These are phyloP conservation scores for Besnoitia besnoiti DNA, from an alignment of 169 alveolate genomes.

Conservation along the genomic window DNA sequence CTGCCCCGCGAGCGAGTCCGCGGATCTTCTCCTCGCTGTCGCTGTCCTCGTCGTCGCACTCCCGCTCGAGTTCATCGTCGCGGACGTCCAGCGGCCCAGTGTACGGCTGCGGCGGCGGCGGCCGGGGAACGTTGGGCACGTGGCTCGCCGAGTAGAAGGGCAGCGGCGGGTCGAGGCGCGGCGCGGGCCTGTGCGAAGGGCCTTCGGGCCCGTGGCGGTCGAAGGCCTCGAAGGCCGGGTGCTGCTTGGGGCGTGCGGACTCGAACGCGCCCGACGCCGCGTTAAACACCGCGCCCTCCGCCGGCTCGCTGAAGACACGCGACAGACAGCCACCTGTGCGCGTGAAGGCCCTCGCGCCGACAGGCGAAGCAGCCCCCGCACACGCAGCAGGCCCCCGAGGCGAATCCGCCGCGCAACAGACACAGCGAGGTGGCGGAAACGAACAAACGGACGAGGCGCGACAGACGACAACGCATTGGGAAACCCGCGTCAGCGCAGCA, in stretches of 20 bases:
- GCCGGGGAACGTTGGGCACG: conserved; percentile 27
- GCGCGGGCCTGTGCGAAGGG: neutral
- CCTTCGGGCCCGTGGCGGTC: conserved; percentile 35
- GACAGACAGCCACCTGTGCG: neutral
- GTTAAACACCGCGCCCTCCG: neutral
- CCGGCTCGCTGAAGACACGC: neutral
- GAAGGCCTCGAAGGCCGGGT: conserved; percentile 40
- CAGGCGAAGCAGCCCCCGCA: neutral
- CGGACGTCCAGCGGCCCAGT: conserved; percentile 15
- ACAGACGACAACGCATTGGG: neutral
- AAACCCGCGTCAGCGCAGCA: too few relatives aligned
- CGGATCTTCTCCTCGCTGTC: conserved; percentile 21
- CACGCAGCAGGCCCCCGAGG: neutral
- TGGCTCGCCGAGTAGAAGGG: conserved; percentile 42
- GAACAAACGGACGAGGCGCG: neutral
- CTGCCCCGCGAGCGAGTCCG: neutral
- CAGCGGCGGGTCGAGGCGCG: conserved; percentile 26
- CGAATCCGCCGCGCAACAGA: neutral
- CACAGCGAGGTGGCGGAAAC: neutral
- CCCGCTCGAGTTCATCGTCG: neutral
- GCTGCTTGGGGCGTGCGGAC: neutral
- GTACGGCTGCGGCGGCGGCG: conserved; percentile 32
- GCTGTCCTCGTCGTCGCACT: conserved; percentile 13
- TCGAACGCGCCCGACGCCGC: neutral
- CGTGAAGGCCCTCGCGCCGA: too few relatives aligned